These are phyloP conservation scores for Ceratobasidium sp. DNA, from an alignment of 1,284 basidiomycete genomes.

Conservation along the genomic window DNA sequence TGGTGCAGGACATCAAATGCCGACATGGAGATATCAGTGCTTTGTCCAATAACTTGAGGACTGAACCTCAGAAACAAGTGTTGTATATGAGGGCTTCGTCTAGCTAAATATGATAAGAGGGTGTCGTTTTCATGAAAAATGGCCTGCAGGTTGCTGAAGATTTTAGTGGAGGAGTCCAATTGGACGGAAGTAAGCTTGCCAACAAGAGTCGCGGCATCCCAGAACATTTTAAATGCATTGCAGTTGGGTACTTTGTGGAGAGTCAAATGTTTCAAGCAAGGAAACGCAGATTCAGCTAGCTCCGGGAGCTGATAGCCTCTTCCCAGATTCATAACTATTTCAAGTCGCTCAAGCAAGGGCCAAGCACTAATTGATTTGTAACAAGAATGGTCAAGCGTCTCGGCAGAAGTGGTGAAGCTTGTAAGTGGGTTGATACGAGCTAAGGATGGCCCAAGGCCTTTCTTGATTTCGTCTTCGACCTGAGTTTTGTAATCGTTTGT, in stretches of 20 bases:
- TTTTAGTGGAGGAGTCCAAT: not conserved
- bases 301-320: no score
- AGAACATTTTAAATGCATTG: not conserved
- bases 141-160: not conserved
- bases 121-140: not conserved
- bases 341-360: not conserved
- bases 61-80: not conserved
- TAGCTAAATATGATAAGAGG: not conserved
- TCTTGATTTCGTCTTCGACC: not conserved
- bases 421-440: not conserved
- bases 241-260: not conserved
- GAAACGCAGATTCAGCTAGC: not conserved
- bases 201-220: not conserved
- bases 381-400: not conserved
- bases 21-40: not conserved
- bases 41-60: not conserved
- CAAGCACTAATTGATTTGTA: not conserved
- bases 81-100: not conserved
- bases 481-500: not conserved
- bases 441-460: not conserved
- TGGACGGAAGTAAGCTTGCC: not conserved
- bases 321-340: not conserved
- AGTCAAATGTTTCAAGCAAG: not conserved
- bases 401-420: not conserved
- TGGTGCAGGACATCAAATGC: not conserved